Percentiles rank a stretch among this genome's conserved stretches.
Conservation (phyloP, 2,329 filamentous ascomycete genomes). For the Colletotrichum tamarilloi region DNA sequence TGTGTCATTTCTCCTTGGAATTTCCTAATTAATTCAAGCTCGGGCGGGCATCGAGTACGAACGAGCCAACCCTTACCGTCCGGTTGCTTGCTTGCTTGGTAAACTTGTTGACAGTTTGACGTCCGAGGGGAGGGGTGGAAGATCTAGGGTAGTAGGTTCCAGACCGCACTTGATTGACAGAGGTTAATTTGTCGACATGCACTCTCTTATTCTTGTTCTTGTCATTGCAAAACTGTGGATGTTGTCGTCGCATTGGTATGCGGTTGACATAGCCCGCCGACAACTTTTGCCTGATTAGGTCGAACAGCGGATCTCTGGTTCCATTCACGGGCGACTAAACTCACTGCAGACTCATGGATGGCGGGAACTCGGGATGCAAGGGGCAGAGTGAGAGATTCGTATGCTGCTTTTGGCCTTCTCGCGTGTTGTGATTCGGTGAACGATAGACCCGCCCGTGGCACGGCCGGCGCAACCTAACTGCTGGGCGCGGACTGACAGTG, state of each 20-base stretch:
- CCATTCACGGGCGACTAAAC: background rate
- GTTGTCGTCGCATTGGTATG: background rate
- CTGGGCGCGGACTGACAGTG: slow-evolving; percentile 13
- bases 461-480: slow-evolving; percentile 9
- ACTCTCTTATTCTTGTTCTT: background rate
- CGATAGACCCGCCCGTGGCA: slow-evolving; percentile 12
- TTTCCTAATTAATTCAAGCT: slow-evolving; percentile 14
- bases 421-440: slow-evolving; percentile 29
- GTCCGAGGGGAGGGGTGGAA: background rate
- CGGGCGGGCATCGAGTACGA: background rate
- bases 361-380: slow-evolving; percentile 19
- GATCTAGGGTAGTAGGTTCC: background rate
- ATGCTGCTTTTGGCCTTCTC: slow-evolving; percentile 35
- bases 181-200: background rate
- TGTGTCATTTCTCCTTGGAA: slow-evolving; percentile 10
- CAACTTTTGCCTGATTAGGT: background rate
- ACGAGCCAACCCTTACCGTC: background rate
- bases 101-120: background rate
- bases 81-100: background rate
- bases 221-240: background rate
- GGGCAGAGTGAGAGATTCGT: background rate
- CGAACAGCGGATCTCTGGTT: background rate
- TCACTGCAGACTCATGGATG: background rate
- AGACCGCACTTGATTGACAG: background rate
- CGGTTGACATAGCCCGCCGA: background rate